These are phyloP conservation scores for Gautieria morchelliformis DNA, from an alignment of 768 basidiomycete genomes.

Conservation along the genomic window DNA sequence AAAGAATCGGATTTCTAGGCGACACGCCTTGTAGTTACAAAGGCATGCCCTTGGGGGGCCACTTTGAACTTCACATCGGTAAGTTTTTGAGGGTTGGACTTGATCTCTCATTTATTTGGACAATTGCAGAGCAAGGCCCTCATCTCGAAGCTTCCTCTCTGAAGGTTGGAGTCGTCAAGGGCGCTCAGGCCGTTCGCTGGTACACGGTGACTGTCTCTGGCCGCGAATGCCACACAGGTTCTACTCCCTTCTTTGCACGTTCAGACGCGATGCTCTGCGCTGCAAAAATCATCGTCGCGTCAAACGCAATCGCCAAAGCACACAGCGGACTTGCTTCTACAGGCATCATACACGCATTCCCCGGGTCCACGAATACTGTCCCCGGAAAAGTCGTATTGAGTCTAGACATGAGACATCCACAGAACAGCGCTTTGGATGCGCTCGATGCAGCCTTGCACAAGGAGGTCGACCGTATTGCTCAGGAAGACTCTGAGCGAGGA, in stretches of 20 bases:
- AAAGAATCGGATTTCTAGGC: constrained; percentile 14
- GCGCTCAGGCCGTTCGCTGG: constrained; percentile 11
- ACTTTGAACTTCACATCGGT: constrained; percentile 15
- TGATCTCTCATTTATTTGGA: background rate
- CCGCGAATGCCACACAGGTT: constrained; percentile 11
- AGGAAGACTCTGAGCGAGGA: constrained; percentile 4
- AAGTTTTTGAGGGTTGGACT: background rate
- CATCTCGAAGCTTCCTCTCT: constrained; percentile 5
- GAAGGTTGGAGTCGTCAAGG: constrained; percentile 10
- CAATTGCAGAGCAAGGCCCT: constrained; percentile 10
- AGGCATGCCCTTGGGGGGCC: constrained; percentile 10
- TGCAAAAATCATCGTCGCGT: constrained; percentile 12
- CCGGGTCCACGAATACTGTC: constrained; percentile 11
- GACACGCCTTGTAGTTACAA: constrained; percentile 9
- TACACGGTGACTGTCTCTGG: constrained; percentile 10
- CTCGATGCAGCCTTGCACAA: background rate
- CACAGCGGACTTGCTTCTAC: constrained; percentile 9
- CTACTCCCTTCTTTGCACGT: constrained; percentile 12
- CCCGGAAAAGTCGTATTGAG: constrained; percentile 11
- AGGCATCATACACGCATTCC: constrained; percentile 10
- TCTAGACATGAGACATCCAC: constrained; percentile 5
- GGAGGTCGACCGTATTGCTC: background rate
- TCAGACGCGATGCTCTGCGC: constrained; percentile 14
- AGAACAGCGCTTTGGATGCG: background rate
- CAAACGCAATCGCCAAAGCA: constrained; percentile 8